These are phyloP conservation scores for Jackrogersella multiformis DNA, from an alignment of 495 filamentous ascomycete species.

Conservation along the genomic window DNA sequence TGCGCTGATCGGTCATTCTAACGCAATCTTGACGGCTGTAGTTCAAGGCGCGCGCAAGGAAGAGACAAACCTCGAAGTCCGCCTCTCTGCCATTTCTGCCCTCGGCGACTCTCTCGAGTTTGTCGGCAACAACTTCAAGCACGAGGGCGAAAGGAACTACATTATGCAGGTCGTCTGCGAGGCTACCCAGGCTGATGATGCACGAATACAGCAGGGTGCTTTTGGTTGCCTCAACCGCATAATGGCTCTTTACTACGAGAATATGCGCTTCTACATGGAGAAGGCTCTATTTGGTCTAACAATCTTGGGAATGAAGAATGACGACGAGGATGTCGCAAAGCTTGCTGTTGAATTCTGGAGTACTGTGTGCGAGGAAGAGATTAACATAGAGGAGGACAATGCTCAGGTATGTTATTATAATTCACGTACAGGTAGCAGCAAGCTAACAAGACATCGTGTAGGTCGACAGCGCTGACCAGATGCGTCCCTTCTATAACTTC, in stretches of 20 bases:
- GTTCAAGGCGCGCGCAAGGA: slow-evolving; percentile 97
- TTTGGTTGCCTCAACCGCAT: slow-evolving; percentile 98
- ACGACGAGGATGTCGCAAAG: slow-evolving; percentile 97
- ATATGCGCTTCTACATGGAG: slow-evolving; percentile 99
- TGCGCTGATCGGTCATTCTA: slow-evolving; percentile 84
- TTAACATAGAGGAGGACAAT: slow-evolving; percentile 97
- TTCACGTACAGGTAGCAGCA: not conserved
- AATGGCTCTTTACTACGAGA: slow-evolving; percentile 97
- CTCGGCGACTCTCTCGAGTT: slow-evolving; percentile 98
- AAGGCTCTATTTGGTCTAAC: slow-evolving; percentile 98
- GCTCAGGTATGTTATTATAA: slow-evolving; percentile 68
- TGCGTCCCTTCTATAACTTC: slow-evolving; percentile 92
- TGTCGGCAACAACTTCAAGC: slow-evolving; percentile 96
- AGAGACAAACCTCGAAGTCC: slow-evolving; percentile 88
- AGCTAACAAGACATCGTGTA: slow-evolving; percentile 48
- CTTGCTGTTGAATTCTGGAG: slow-evolving; percentile 99
- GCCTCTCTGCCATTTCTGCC: slow-evolving; percentile 89
- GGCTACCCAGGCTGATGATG: slow-evolving; percentile 90
- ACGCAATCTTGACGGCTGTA: slow-evolving; percentile 96
- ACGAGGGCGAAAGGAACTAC: slow-evolving; percentile 98
- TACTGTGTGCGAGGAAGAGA: slow-evolving; percentile 98
- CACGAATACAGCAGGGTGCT: slow-evolving; percentile 89
- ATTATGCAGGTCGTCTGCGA: slow-evolving; percentile 99
- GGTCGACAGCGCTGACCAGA: slow-evolving; percentile 77
- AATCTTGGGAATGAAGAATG: slow-evolving; percentile 98